phyloP scores from a whole-genome alignment of 2,329 filamentous ascomycete species.

The Hypoxylon sp. region DNA sequence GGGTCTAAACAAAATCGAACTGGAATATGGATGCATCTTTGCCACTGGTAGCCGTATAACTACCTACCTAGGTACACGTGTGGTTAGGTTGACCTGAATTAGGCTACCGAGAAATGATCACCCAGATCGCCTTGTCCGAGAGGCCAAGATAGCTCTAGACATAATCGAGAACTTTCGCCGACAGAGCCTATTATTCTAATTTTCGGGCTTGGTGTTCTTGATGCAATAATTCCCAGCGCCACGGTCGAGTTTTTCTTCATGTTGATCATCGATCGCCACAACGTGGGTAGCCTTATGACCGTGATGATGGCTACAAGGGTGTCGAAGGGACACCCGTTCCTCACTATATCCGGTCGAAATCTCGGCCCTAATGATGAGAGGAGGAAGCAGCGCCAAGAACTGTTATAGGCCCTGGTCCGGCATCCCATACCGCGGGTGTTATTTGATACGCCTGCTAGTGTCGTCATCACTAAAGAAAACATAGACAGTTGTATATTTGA shows the following conservation, averaged over 20 bases:
- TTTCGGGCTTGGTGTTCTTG: not conserved
- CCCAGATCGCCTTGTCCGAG: conserved; percentile 33
- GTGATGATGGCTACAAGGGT: conserved; percentile 26
- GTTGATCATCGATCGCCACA: conserved; percentile 20
- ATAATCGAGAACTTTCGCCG: conserved; percentile 23
- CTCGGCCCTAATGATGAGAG: conserved; percentile 44
- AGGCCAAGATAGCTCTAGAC: conserved; percentile 24
- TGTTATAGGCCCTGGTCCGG: conserved; percentile 35
- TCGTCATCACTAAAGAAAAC: conserved; percentile 38
- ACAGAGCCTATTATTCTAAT: conserved; percentile 3
- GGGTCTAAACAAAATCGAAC: conserved; percentile 29
- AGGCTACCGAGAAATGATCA: conserved; percentile 27
- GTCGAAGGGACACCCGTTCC: conserved; percentile 25
- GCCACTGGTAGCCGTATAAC: conserved; percentile 30
- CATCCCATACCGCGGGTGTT: conserved; percentile 30
- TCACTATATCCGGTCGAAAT: conserved; percentile 48
- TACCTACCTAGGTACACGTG: conserved; percentile 28
- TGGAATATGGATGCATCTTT: conserved; percentile 28
- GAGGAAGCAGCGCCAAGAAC: conserved; percentile 40
- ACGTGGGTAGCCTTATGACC: conserved; percentile 31
- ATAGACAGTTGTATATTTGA: conserved; percentile 21
- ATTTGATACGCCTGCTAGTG: conserved; percentile 34
- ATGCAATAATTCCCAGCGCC: not conserved
- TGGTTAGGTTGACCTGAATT: conserved; percentile 28
- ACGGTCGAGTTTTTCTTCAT: conserved; percentile 9